Evolutionary conservation across 2,329 filamentous ascomycete species (phyloP).

Genomic region (Diplocarpon rosae): DNA sequence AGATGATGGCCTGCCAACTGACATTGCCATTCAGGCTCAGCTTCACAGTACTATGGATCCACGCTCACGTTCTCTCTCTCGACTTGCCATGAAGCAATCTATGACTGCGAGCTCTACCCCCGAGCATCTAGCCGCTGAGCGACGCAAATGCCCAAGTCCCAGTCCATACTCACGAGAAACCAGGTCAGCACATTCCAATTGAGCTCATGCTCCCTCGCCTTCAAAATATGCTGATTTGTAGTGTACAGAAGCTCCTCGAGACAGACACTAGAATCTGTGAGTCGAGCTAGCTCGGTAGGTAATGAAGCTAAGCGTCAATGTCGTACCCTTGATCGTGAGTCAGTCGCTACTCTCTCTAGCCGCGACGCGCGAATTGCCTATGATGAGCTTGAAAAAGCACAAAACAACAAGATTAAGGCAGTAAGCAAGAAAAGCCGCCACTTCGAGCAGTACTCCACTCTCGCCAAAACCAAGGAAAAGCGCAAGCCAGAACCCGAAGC

Average conservation of each 20-base stretch:
- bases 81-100: too few relatives aligned
- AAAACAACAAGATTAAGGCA: neutral
- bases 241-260: neutral
- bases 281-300: slow-evolving; percentile 1
- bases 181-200: neutral
- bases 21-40: slow-evolving; percentile 2
- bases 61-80: neutral
- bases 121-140: too few relatives aligned
- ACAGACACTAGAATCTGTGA: neutral
- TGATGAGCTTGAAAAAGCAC: slow-evolving; percentile 7
- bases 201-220: neutral
- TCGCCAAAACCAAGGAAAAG: neutral
- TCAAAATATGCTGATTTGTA: neutral
- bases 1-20: slow-evolving; percentile 4
- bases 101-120: too few relatives aligned
- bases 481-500: neutral
- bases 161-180: neutral
- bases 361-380: slow-evolving; percentile 8
- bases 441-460: neutral
- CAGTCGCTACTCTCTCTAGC: slow-evolving; percentile 12
- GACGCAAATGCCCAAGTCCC: too few relatives aligned
- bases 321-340: neutral
- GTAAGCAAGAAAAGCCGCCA: neutral
- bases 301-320: neutral
- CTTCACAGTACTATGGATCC: neutral